Evolutionary conservation across 2,329 filamentous ascomycete species (phyloP), one percentile per base, ranked within the genome.

Genomic region (Alternaria postmessia): DNA sequence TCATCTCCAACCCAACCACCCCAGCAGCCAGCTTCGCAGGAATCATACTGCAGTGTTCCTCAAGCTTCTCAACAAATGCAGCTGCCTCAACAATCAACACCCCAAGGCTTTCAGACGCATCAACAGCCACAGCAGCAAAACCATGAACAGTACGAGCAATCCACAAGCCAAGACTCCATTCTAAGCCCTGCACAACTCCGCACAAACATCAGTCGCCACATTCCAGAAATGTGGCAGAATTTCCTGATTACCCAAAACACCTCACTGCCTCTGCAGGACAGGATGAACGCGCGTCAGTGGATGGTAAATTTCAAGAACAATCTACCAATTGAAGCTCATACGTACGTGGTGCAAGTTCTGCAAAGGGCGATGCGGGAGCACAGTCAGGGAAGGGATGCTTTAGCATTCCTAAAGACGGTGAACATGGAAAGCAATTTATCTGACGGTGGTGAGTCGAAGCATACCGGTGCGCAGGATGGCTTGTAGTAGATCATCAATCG

Each of bases 151-250:
- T n/a, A 22, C 11, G 24, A 24, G 47, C 47, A 39, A 18, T 14
- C 26, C n/a, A n/a, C 48, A 42, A 28, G 4, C 43, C 24, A 22
- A 5, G n/a, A 36, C 16, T 9, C 16, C 6, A 14, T 0, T 5
- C 26, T 26, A n/a, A 49, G 12, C 20, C 20, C 34, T 24, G 26
- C 26, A 8, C 34, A n/a, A 16, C 22, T 62, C 22, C 42, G 42
- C 16, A 24, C 20, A 9, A 48, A 49, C 12, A 59, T 60, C n/a
- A 48, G 59, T 14, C 26, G 28, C 11, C n/a, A 55, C 22, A 3
- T 60, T 4, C 42, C 57, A 11, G 20, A 39, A 24, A 28, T 59
- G 5, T 60, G 56, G 56, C 22, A 44, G 7, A 56, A 24, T 34
- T 36, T 59, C 3, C 41, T 26, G 22, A 8, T 57, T 26, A 20